These are phyloP conservation scores for Pichia exigua DNA, from an alignment of 805 yeast species.

Conservation along the genomic window DNA sequence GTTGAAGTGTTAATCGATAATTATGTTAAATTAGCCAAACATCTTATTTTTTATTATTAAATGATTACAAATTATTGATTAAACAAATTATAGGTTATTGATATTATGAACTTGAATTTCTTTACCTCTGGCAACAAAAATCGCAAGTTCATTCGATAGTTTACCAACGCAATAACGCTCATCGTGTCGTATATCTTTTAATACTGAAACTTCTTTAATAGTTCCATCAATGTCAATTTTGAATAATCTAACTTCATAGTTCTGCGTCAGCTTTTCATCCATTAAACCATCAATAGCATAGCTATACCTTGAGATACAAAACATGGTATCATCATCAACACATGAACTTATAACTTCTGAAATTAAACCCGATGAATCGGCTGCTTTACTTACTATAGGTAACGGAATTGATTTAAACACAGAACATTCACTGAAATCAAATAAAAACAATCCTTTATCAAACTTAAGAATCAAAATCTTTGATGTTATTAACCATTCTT, in stretches of 20 bases:
- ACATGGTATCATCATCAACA: constrained; percentile 16
- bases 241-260: constrained; percentile 11
- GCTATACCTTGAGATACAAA: constrained; percentile 10
- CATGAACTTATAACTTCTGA: constrained; percentile 11
- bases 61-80: neutral
- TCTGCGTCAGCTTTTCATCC: neutral
- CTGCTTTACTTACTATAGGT: neutral
- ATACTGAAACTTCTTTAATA: constrained; percentile 12
- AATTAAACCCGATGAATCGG: neutral
- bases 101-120: constrained; percentile 13
- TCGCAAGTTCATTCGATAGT: constrained; percentile 10
- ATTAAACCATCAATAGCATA: too few relatives aligned
- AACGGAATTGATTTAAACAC: constrained; percentile 17
- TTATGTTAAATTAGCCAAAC: neutral
- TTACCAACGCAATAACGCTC: constrained; percentile 18
- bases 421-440: constrained; percentile 3
- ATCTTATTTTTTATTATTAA: neutral
- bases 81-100: neutral
- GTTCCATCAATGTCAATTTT: constrained; percentile 17
- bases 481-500: constrained; percentile 17
- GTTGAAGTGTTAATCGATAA: neutral
- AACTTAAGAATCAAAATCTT: constrained; percentile 15
- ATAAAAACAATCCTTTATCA: constrained; percentile 10
- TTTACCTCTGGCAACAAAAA: constrained; percentile 13
- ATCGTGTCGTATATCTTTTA: constrained; percentile 4